A percentile compares a stretch with the other conserved stretches of the same genome.
Evolutionary conservation across 225 moss, liverwort and hornwort genomes (phyloP).

Genomic region (Marchantia paleacea): DNA sequence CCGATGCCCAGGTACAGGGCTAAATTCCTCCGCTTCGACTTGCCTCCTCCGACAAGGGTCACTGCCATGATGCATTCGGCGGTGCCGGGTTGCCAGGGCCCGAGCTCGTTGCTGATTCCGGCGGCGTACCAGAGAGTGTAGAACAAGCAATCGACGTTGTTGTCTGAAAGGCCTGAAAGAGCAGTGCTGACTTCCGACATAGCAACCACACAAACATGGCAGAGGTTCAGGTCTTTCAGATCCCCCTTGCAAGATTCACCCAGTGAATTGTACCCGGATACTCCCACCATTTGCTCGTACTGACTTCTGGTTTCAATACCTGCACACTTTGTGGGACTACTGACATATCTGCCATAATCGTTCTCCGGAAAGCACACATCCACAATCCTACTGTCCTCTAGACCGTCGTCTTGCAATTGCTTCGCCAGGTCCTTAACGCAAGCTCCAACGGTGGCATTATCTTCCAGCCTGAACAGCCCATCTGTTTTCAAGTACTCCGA

Average conservation of each 20-base stretch:
- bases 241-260: conserved; percentile 23
- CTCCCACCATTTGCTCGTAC: conserved; percentile 21
- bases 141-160: conserved; percentile 22
- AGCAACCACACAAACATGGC: conserved; percentile 6
- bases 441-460: conserved; percentile 19
- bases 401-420: conserved; percentile 16
- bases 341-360: conserved; percentile 11
- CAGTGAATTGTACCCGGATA: conserved; percentile 1
- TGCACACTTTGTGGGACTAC: conserved; percentile 27
- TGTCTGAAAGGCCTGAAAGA: background rate
- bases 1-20: conserved; percentile 30
- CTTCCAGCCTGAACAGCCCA: conserved; percentile 33
- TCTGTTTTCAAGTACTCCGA: conserved; percentile 17
- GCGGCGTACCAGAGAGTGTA: conserved; percentile 43
- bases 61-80: conserved; percentile 38
- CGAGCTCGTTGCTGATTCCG: conserved; percentile 35
- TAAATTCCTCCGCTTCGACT: background rate
- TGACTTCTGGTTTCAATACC: conserved; percentile 28
- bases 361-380: conserved; percentile 29
- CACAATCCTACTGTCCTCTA: conserved; percentile 16
- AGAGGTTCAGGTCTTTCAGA: background rate
- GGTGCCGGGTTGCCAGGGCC: conserved; percentile 25
- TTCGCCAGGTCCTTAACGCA: conserved; percentile 22
- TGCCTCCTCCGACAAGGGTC: too few species aligned
- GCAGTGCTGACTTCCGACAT: background rate